phyloP scores from a whole-genome alignment of 2,329 filamentous ascomycete species.

The Metarhizium robertsii region DNA sequence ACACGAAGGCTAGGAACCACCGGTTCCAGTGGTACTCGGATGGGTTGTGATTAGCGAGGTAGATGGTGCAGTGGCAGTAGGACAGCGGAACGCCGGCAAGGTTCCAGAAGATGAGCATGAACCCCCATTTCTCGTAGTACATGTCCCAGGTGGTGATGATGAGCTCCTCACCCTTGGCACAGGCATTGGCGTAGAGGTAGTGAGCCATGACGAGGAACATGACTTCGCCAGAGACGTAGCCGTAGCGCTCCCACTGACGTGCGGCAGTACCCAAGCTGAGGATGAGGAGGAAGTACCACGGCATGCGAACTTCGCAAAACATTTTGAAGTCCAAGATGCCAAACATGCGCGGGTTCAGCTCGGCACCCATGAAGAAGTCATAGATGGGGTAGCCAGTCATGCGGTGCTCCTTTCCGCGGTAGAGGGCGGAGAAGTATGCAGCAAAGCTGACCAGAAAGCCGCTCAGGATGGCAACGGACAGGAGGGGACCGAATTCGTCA shows the following conservation, averaged over 20 bases:
- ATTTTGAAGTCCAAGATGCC: conserved; percentile 84
- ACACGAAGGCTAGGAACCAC: conserved; percentile 55
- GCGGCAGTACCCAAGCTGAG: conserved; percentile 67
- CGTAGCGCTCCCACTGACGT: conserved; percentile 75
- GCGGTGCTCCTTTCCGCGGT: conserved; percentile 74
- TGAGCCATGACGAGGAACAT: conserved; percentile 80
- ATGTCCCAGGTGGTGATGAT: conserved; percentile 89
- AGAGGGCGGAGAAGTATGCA: conserved; percentile 78
- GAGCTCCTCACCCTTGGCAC: conserved; percentile 83
- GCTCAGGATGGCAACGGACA: conserved; percentile 87
- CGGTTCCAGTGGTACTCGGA: conserved; percentile 69
- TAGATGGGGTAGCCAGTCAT: conserved; percentile 80
- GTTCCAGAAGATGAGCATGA: conserved; percentile 99
- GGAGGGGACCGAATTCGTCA: conserved; percentile 87
- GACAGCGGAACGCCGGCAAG: conserved; percentile 81
- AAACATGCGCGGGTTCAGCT: conserved; percentile 83
- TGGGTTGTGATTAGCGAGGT: conserved; percentile 75
- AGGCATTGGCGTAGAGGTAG: conserved; percentile 86
- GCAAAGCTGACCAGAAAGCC: conserved; percentile 76
- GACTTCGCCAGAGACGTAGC: conserved; percentile 80
- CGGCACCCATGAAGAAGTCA: conserved; percentile 87
- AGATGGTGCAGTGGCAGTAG: conserved; percentile 91
- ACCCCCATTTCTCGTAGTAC: conserved; percentile 95
- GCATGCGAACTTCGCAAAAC: conserved; percentile 89
- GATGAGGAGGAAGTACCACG: conserved; percentile 85